Conservation (phyloP, 306 rosid species). For the Rubus idaeus region DNA sequence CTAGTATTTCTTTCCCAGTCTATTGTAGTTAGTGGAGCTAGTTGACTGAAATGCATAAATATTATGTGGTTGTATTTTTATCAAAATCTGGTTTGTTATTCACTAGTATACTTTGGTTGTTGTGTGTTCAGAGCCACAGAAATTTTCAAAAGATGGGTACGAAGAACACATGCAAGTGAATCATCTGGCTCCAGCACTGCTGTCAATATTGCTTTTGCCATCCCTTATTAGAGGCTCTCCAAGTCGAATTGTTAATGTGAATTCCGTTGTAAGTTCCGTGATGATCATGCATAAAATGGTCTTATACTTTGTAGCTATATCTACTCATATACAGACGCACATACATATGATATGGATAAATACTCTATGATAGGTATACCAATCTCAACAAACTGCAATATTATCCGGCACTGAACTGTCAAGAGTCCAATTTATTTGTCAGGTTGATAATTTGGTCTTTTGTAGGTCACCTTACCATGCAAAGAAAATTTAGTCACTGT, state of each 20-base stretch:
- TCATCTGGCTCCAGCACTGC: slow-evolving; percentile 95
- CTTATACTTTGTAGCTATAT: not conserved
- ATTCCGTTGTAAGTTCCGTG: slow-evolving; percentile 74
- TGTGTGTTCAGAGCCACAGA: slow-evolving; percentile 73
- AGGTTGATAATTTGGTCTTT: too few species aligned
- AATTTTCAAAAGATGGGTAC: slow-evolving; percentile 82
- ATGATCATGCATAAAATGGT: not conserved
- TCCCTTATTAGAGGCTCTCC: slow-evolving; percentile 93
- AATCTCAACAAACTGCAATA: not conserved
- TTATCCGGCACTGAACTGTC: too few species aligned
- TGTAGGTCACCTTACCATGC: too few species aligned
- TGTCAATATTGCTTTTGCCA: slow-evolving; percentile 89
- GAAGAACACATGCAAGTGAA: slow-evolving; percentile 99
- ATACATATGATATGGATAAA: too few species aligned
- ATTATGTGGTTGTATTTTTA: not conserved
- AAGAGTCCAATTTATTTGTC: too few species aligned
- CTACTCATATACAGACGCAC: too few species aligned
- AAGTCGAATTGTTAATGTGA: slow-evolving; percentile 85
- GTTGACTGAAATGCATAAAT: not conserved
- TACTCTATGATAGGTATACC: not conserved
- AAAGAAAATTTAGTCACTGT: too few species aligned
- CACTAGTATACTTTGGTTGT: slow-evolving; percentile 23
- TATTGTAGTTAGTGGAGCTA: not conserved
- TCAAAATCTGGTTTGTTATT: not conserved
- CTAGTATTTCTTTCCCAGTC: not conserved